Evolutionary conservation across 228 moss, liverwort and hornwort genomes (phyloP).

Genomic region (Sphagnum fallax): DNA sequence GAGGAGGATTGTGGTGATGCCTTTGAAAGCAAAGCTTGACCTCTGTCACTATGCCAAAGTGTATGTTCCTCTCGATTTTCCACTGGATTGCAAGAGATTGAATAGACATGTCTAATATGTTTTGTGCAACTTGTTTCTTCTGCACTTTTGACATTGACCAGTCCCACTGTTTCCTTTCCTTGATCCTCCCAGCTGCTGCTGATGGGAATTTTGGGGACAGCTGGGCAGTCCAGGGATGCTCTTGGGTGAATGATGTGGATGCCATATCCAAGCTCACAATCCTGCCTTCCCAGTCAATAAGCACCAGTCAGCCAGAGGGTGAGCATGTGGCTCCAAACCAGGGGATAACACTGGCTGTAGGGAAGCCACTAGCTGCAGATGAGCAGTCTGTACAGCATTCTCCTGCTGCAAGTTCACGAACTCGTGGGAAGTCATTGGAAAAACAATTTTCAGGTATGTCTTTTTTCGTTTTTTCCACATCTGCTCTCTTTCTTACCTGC

Average conservation of each 20-base stretch:
- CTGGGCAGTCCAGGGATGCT: constrained; percentile 81
- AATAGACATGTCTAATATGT: neutral
- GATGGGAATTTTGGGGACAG: constrained; percentile 15
- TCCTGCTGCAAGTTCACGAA: constrained; percentile 27
- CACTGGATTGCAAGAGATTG: neutral
- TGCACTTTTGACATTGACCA: too few species aligned
- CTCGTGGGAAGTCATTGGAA: constrained; percentile 24
- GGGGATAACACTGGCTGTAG: constrained; percentile 42
- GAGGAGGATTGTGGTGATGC: constrained; percentile 63
- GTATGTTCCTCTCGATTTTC: neutral
- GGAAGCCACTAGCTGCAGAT: constrained; percentile 52
- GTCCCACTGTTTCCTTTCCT: too few species aligned
- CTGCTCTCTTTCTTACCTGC: neutral
- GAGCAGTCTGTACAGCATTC: constrained; percentile 46
- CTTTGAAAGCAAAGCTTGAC: constrained; percentile 79
- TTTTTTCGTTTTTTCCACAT: neutral
- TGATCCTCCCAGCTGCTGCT: neutral
- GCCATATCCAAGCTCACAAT: constrained; percentile 59
- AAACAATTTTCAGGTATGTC: constrained; percentile 30
- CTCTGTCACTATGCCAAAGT: constrained; percentile 62
- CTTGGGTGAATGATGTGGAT: constrained; percentile 63
- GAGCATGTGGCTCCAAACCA: constrained; percentile 15
- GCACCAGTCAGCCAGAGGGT: constrained; percentile 15
- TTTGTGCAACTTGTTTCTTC: neutral
- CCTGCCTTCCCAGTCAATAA: constrained; percentile 23